Evolutionary conservation across 2,329 filamentous ascomycete species (phyloP).

Genomic region (Apiospora hydei): DNA sequence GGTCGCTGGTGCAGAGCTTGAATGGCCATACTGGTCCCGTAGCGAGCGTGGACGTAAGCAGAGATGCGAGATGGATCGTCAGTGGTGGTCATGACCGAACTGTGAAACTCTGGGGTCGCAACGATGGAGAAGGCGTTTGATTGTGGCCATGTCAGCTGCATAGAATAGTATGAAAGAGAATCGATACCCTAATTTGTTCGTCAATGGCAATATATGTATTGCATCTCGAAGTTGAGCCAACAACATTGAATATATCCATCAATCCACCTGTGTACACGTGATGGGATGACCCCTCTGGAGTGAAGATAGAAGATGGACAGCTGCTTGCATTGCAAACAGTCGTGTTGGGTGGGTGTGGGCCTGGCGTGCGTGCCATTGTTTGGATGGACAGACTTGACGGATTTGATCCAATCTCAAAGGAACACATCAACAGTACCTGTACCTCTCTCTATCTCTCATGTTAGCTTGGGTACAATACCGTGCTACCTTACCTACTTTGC

Average conservation of each 20-base stretch:
- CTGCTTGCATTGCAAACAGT: too few relatives aligned
- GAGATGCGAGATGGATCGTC: slow-evolving; percentile 89
- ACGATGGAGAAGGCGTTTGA: slow-evolving; percentile 68
- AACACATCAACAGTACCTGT: neutral
- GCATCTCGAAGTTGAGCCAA: neutral
- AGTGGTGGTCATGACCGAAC: slow-evolving; percentile 94
- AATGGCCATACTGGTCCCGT: slow-evolving; percentile 93
- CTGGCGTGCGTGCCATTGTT: too few relatives aligned
- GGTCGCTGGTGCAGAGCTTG: slow-evolving; percentile 86
- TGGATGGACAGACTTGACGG: neutral
- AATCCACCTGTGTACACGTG: neutral
- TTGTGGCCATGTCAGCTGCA: neutral
- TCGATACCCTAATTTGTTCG: neutral
- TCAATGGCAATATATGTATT: neutral
- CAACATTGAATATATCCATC: neutral
- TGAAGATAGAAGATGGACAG: neutral
- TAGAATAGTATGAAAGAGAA: neutral
- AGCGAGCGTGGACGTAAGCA: slow-evolving; percentile 86
- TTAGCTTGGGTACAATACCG: neutral
- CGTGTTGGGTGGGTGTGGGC: too few relatives aligned
- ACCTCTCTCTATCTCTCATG: neutral
- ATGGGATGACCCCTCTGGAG: slow-evolving; percentile 12
- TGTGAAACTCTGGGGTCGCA: slow-evolving; percentile 94
- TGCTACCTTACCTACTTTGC: neutral
- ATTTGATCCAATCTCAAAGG: slow-evolving; percentile 2